Base-by-base conservation (phyloP, 108 stramenopile species). In the Asterionellopsis glacialis region DNA sequence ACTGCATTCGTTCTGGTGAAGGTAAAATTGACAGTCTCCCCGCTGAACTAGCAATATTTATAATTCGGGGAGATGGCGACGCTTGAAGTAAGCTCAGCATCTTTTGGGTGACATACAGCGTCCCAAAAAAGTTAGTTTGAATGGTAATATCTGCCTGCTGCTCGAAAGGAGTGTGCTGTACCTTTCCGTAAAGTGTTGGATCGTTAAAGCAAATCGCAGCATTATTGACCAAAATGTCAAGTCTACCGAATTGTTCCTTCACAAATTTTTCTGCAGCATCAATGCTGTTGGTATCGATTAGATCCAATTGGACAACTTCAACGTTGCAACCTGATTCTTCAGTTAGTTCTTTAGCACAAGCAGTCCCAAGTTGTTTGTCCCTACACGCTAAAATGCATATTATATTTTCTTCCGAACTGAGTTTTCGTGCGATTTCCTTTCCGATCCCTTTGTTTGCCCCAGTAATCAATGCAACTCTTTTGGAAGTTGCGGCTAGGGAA, bases 171-270 rank as follows among this genome's bases (percentile, higher is more conserved):
- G 77, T 76, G 67, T 78, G 55, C 48, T 55, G 44, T 6, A 78
- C 73, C 38, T 55, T 80, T 19, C 82, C 82, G 43, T 84, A 84
- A 55, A 84, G 40, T 11, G 82, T 84, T 16, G 82, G 79, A 51
- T 80, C 79, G 41, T 84, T 84, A 53, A 75, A 84, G 39, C 82
- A 84, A 25, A 75, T 45, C 9, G 82, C 82, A 12, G 82, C 82
- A 59, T 84, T 84, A 42, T 84, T 84, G 45, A 84, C 47, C 10
- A 84, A 54, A 11, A 84, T 66, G 43, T 84, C 82, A 11, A 76
- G 61, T 0, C 66, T 57, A 28, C 77, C 82, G 44, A 73, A 75
- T 13, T 61, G 51, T 18, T 70, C 39, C 55, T 64, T 13, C 12
- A 64, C 40, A 18, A 47, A 44, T 33, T 33, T 2, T 33, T 33